These are phyloP conservation scores for Gleditsia sinensis DNA, from an alignment of 306 rosid genomes.

Conservation along the genomic window DNA sequence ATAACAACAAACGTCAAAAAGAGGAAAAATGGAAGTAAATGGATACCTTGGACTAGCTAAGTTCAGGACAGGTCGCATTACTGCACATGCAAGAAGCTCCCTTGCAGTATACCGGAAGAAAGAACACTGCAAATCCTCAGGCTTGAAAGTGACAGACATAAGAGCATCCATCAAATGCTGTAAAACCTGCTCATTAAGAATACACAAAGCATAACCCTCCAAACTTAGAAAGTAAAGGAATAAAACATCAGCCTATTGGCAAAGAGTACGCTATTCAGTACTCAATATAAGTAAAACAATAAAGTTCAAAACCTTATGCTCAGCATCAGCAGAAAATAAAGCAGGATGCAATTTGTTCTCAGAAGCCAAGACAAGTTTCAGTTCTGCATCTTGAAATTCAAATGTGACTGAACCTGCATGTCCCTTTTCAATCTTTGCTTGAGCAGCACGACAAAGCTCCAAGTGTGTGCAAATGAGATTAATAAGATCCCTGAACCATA, in stretches of 20 bases:
- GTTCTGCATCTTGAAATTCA: slow-evolving; percentile 72
- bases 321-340: slow-evolving; percentile 94
- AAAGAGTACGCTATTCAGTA: slow-evolving; percentile 28
- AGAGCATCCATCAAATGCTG: slow-evolving; percentile 94
- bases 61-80: slow-evolving; percentile 85
- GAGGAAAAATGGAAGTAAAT: slow-evolving; percentile 28
- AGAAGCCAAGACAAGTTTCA: slow-evolving; percentile 65
- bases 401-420: slow-evolving; percentile 53
- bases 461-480: slow-evolving; percentile 77
- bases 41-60: slow-evolving; percentile 87
- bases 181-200: slow-evolving; percentile 68
- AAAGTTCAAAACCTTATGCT: slow-evolving; percentile 77
- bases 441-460: slow-evolving; percentile 85
- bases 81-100: slow-evolving; percentile 98
- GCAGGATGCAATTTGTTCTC: slow-evolving; percentile 98
- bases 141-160: slow-evolving; percentile 72
- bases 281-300: slow-evolving; percentile 26
- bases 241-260: slow-evolving; percentile 18
- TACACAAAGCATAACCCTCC: slow-evolving; percentile 39
- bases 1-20: slow-evolving; percentile 25
- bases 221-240: slow-evolving; percentile 24
- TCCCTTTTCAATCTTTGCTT: slow-evolving; percentile 66
- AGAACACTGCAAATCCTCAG: slow-evolving; percentile 85
- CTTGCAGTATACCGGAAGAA: slow-evolving; percentile 79
- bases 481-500: slow-evolving; percentile 84